Evolutionary conservation across 106 monocot genomes (phyloP).

Genomic region (Dendrobium officinale): DNA sequence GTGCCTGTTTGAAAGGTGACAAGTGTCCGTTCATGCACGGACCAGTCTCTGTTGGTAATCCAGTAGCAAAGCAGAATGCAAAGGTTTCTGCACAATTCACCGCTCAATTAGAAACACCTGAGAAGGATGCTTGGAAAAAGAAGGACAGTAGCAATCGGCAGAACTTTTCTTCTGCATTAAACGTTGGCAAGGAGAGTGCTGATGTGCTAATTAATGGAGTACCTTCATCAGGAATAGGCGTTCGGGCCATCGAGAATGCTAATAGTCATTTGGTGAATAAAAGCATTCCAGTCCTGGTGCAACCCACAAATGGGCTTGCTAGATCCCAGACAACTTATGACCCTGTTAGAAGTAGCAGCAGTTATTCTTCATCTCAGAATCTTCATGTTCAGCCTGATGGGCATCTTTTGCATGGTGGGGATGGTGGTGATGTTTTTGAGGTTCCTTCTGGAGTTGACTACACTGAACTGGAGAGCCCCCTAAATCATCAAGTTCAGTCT

Average conservation of each 20-base stretch:
- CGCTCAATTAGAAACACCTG: conserved; percentile 3
- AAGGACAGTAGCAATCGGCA: conserved; percentile 20
- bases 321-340: conserved; percentile 9
- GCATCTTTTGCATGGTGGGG: background rate
- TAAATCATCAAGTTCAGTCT: conserved; percentile 15
- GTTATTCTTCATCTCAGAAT: background rate
- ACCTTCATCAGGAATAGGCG: conserved; percentile 3
- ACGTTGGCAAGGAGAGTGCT: background rate
- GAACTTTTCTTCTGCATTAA: conserved; percentile 7
- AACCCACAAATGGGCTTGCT: background rate
- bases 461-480: background rate
- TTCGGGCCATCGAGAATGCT: background rate
- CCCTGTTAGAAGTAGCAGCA: background rate
- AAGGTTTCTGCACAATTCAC: conserved; percentile 18
- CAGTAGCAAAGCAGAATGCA: conserved; percentile 1
- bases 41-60: conserved; percentile 4
- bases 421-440: background rate
- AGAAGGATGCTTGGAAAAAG: conserved; percentile 21
- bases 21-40: conserved; percentile 50
- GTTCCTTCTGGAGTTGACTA: background rate
- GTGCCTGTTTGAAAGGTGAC: conserved; percentile 52
- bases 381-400: background rate
- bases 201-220: background rate
- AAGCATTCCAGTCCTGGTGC: background rate
- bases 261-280: background rate